Evolutionary conservation across 2,329 filamentous ascomycete genomes (phyloP), one percentile per base, ranked within the genome.

Genomic region (Curvularia hawaiiensis): DNA sequence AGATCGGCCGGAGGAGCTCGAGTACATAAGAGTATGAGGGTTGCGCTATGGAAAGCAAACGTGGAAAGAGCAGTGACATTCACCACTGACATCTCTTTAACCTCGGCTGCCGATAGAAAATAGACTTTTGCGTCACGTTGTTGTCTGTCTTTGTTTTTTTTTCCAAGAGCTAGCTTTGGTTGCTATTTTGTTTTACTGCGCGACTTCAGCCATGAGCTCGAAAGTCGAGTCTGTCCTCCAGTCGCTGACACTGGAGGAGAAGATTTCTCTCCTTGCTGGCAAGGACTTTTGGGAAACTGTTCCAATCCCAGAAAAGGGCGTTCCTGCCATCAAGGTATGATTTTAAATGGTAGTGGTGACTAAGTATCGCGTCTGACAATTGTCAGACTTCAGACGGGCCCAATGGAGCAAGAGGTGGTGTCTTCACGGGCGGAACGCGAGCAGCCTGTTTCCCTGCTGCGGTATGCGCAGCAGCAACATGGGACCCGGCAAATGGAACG

Each of bases 401-500:
- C 38, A 90, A 90, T 67, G 88, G 88, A 41, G 83, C 88, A 39
- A 82, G 88, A 60, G 88, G 87, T 22, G 75, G 69, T 28, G 83
- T 82, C 48, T 90, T 89, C 79, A 87, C 88, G 72, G 84, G 86
- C 63, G 85, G 87, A 50, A 80, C 78, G 18, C 75, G 78, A 55
- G 90, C 90, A 30, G 90, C 90, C 20, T 85, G 91, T 53, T 90
- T 93, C 61, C 90, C 90, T 9, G 88, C 91, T 58, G 90, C 88
- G 0, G 82, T 93, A 10, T 90, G 89, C 26, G 70, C 70, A n/a
- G 74, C 73, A 18, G 88, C 90, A 38, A 91, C 90, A 24, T 94
- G 89, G 88, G 89, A 93, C 69, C 85, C 84, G 41, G 81, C 86
- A 6, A 79, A 92, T 9, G 67, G 68, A 16, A 66, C 62, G 46